Conservation (phyloP, 1,284 basidiomycete species). For the Athelia psychrophila region DNA sequence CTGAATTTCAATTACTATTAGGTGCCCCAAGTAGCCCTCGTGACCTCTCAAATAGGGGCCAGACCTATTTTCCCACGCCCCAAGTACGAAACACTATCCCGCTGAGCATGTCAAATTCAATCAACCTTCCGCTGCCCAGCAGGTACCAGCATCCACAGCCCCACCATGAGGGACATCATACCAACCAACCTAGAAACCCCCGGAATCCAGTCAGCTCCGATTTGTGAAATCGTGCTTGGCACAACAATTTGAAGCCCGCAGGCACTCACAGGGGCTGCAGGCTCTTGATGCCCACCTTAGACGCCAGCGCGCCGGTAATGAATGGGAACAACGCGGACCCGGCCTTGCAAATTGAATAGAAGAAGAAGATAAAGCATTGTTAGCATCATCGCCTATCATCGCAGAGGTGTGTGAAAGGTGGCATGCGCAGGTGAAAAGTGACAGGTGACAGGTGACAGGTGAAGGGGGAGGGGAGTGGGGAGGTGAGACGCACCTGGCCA, state of each 20-base stretch:
- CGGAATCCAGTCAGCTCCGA: not conserved
- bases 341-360: slow-evolving; percentile 14
- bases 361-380: too few species aligned
- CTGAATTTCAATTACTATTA: too few species aligned
- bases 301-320: slow-evolving; percentile 51
- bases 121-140: not conserved
- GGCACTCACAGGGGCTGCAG: slow-evolving; percentile 54
- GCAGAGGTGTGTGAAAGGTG: too few species aligned
- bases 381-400: too few species aligned
- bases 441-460: too few species aligned
- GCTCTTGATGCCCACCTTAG: slow-evolving; percentile 43
- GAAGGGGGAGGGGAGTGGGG: too few species aligned
- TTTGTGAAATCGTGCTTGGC: not conserved
- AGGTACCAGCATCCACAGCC: not conserved
- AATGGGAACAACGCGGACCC: slow-evolving; percentile 56
- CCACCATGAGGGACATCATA: not conserved
- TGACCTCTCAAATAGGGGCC: too few species aligned
- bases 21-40: too few species aligned
- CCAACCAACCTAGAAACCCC: not conserved
- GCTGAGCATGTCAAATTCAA: too few species aligned
- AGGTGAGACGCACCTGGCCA: slow-evolving; percentile 33
- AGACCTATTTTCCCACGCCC: too few species aligned
- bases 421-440: too few species aligned
- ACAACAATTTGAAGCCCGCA: not conserved
- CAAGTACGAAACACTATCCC: too few species aligned